These are phyloP conservation scores for Furcasterigmium furcatum DNA, from an alignment of 2,329 filamentous ascomycete genomes.

Conservation along the genomic window DNA sequence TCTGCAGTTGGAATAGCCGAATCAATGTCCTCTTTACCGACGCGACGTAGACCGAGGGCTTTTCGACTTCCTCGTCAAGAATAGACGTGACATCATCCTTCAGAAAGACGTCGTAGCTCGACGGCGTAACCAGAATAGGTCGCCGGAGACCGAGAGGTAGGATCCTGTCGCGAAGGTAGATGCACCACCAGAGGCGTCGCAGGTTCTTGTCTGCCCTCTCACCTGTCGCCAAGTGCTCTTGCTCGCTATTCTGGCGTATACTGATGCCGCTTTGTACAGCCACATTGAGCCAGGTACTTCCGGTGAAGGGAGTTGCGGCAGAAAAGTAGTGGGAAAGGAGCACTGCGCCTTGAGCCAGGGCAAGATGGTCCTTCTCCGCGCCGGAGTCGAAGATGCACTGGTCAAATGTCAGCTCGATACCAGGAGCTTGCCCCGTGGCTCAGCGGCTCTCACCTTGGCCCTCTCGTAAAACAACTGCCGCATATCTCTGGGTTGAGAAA, in stretches of 20 bases:
- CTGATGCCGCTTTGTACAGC: neutral
- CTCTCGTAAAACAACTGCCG: neutral
- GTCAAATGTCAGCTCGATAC: neutral
- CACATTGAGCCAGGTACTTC: neutral
- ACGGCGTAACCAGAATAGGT: neutral
- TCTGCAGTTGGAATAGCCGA: too few species aligned
- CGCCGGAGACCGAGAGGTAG: neutral
- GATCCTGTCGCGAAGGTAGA: neutral
- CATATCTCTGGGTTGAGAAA: neutral
- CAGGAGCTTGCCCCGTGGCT: too few species aligned
- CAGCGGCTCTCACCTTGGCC: neutral
- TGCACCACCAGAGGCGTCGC: neutral
- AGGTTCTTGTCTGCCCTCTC: neutral
- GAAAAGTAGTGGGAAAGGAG: neutral
- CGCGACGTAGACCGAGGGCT: too few species aligned
- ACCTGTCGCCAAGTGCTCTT: neutral
- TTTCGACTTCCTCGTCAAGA: too few species aligned
- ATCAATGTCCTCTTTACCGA: too few species aligned
- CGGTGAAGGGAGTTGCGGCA: neutral
- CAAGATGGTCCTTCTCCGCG: neutral
- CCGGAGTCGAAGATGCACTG: neutral
- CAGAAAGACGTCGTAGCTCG: too few species aligned
- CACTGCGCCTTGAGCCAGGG: neutral
- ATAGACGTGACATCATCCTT: too few species aligned
- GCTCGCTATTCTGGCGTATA: neutral